Evolutionary conservation across 1,139 yeast species (phyloP).

Genomic region (Sugiyamaella novakii): DNA sequence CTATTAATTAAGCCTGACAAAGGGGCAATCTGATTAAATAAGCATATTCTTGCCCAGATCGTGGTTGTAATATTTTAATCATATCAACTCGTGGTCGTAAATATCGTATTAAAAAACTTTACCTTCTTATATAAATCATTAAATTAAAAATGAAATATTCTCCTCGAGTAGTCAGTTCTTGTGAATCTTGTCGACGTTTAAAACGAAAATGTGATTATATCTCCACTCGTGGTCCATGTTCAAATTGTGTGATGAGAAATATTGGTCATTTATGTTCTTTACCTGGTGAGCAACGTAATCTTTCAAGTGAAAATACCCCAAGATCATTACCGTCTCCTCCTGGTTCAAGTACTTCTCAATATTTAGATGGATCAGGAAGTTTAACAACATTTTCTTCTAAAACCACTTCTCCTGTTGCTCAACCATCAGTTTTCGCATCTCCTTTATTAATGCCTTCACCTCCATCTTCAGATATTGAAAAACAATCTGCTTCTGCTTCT

Average conservation of each 20-base stretch:
- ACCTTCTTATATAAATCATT: too few species aligned
- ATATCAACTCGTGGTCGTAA: too few species aligned
- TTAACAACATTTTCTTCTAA: background rate
- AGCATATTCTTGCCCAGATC: too few species aligned
- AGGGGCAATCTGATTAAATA: constrained; percentile 4
- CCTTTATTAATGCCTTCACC: constrained; percentile 10
- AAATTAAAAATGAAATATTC: constrained; percentile 18
- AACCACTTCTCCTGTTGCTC: constrained; percentile 8
- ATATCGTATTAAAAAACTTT: too few species aligned
- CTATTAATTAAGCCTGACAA: constrained; percentile 3
- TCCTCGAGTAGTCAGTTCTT: constrained; percentile 17
- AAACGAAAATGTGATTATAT: constrained; percentile 24
- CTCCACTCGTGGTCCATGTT: constrained; percentile 22
- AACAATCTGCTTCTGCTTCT: background rate
- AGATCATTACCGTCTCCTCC: constrained; percentile 14
- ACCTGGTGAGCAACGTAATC: constrained; percentile 11
- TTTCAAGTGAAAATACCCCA: background rate
- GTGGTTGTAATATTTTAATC: too few species aligned
- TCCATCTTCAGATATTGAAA: constrained; percentile 13
- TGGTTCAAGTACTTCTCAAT: background rate
- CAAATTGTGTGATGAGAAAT: constrained; percentile 25
- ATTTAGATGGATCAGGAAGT: background rate
- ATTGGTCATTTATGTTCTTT: constrained; percentile 31
- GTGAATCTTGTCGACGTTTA: constrained; percentile 23
- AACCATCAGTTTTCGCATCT: constrained; percentile 10